A percentile compares a stretch with the other conserved stretches of the same genome.
Conservation (phyloP, 2,329 filamentous ascomycete genomes). For the Paracoccidioides brasiliensis region DNA sequence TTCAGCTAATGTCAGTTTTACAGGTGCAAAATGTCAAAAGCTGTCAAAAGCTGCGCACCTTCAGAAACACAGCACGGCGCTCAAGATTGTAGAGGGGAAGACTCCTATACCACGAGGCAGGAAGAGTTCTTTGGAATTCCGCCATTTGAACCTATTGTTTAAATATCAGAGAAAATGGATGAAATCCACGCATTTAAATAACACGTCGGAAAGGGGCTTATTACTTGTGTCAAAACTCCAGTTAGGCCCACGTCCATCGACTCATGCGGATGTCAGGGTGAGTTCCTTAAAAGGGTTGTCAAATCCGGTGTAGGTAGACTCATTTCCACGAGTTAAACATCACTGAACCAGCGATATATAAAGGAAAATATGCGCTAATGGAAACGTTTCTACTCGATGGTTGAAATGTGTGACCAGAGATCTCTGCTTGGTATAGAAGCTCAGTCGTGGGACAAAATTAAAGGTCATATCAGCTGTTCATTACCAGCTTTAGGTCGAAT, state of each 20-base stretch:
- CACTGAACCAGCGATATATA: neutral
- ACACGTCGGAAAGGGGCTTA: neutral
- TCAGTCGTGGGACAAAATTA: no score
- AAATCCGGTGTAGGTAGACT: neutral
- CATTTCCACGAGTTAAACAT: neutral
- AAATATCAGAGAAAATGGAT: neutral
- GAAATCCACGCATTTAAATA: neutral
- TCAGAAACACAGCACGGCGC: slow-evolving; percentile 37
- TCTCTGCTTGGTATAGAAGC: neutral
- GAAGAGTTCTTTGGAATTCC: slow-evolving; percentile 30
- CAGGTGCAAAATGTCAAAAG: neutral
- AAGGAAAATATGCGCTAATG: neutral
- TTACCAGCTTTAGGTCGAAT: no score
- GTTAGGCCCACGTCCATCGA: neutral
- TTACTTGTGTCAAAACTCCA: neutral
- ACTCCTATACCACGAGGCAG: slow-evolving; percentile 42
- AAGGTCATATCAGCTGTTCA: no score
- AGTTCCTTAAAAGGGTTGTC: neutral
- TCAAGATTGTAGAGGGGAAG: slow-evolving; percentile 38
- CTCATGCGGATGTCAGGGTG: neutral
- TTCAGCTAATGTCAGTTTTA: slow-evolving; percentile 4
- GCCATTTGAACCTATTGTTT: slow-evolving; percentile 15
- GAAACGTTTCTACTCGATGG: no score
- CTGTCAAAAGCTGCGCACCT: slow-evolving; percentile 19
- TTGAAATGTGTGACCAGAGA: neutral